Evolutionary conservation across 306 rosid species (phyloP), one percentile per base, ranked within the genome.

Genomic region (Lathyrus sativus): DNA sequence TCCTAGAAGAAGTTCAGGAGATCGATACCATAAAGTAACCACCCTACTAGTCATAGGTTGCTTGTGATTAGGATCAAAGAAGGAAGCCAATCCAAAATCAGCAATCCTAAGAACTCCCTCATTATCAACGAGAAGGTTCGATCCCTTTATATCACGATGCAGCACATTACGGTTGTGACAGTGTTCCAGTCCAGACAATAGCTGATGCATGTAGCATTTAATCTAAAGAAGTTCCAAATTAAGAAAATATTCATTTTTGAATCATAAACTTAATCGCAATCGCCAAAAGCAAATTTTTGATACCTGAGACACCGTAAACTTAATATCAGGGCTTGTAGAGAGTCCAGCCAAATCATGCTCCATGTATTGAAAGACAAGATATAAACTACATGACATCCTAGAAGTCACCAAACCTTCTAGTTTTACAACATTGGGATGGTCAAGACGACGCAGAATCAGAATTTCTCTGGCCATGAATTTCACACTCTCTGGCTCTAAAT

Each of bases 331-430:
- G 78, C 85, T 91, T 0, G 97, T 88, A 56, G 96, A 90, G 74
- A 91, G 97, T 75, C 96, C 97, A 39, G 93, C 97, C 84, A 91
- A 82, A 79, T 91, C 97, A 75, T 91, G 97, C 74, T 82, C 97
- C 97, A 91, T 91, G 71, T 88, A 91, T 56, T 64, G 80, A 82
- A 88, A 83, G 4, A 88, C 96, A 62, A 91, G 96, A 79, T 91
- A 91, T 70, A 91, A 84, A 83, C 93, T 86, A 73, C 97, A 91
- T 1, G 96, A 83, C 97, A 91, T 85, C 76, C 96, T 85, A 1
- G 97, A 91, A 15, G 97, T 91, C 78, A 88, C 97, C 59, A 91
- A 76, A 38, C 97, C 97, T 86, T 88, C 93, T 73, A 91, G 85
- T 69, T 86, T 91, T 39, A 91, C 78, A 15, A 91, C 96, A 76